Conservation (phyloP, 305 asterid species). For the Striga hermonthica region DNA sequence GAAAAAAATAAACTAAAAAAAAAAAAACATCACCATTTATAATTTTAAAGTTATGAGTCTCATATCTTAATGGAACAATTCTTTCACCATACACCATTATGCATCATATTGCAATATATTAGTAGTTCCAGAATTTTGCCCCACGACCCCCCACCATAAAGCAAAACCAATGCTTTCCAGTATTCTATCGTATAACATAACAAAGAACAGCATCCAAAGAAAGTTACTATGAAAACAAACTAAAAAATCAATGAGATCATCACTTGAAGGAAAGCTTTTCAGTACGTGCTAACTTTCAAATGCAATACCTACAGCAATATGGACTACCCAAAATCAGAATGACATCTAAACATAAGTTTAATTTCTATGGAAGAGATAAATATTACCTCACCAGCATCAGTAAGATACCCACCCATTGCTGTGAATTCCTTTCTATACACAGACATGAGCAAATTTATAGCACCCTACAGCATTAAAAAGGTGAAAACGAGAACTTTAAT, state of each 20-base stretch:
- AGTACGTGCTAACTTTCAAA: slow-evolving; percentile 1
- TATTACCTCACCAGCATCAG: slow-evolving; percentile 98
- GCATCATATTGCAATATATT: slow-evolving; percentile 13
- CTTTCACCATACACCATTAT: slow-evolving; percentile 20
- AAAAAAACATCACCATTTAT: slow-evolving; percentile 6
- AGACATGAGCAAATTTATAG: slow-evolving; percentile 84
- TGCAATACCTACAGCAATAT: neutral
- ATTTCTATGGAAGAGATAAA: slow-evolving; percentile 29
- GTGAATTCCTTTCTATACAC: slow-evolving; percentile 86
- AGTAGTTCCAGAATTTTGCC: slow-evolving; percentile 7
- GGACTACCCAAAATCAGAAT: slow-evolving; percentile 22
- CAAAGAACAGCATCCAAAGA: slow-evolving; percentile 20
- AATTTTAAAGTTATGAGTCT: too few relatives aligned
- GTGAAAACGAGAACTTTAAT: slow-evolving; percentile 27
- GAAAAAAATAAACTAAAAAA: slow-evolving; percentile 18
- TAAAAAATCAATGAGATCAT: slow-evolving; percentile 14
- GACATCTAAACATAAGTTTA: slow-evolving; percentile 19
- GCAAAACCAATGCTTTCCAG: neutral
- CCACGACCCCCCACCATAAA: neutral
- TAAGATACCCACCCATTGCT: slow-evolving; percentile 97
- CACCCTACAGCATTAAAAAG: slow-evolving; percentile 65
- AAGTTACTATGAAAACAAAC: slow-evolving; percentile 15
- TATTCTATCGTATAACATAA: slow-evolving; percentile 20
- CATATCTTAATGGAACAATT: slow-evolving; percentile 19
- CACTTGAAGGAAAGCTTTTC: slow-evolving; percentile 9